phyloP scores from a whole-genome alignment of 202 grass and related monocot genomes.

The Dendrocalamus latiflorus region DNA sequence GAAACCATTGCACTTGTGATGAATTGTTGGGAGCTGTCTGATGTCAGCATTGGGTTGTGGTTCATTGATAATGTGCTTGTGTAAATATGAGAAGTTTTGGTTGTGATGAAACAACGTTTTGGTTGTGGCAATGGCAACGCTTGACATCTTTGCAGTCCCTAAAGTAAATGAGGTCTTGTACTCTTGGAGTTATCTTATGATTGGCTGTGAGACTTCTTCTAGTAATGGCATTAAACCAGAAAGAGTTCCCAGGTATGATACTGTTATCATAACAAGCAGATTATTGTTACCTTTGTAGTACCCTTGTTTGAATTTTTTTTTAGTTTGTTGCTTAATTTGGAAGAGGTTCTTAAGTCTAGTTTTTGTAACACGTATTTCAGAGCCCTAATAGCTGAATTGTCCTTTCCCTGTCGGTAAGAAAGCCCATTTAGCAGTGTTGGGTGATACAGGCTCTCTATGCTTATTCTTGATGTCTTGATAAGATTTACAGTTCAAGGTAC shows the following conservation, averaged over 20 bases:
- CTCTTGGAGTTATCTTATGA: conserved; percentile 54
- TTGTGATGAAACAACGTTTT: too few relatives aligned
- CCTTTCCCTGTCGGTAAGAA: background rate
- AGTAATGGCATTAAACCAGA: conserved; percentile 44
- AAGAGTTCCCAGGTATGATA: conserved; percentile 61
- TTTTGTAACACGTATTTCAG: conserved; percentile 2
- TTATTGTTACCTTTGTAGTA: too few relatives aligned
- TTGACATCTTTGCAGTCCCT: conserved; percentile 38
- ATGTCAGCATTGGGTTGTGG: too few relatives aligned
- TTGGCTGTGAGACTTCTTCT: conserved; percentile 39
- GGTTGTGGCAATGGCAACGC: too few relatives aligned
- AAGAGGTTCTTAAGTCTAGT: conserved; percentile 11
- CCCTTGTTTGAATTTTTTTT: background rate
- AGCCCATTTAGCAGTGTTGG: conserved; percentile 8
- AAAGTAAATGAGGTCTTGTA: conserved; percentile 32
- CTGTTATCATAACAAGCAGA: background rate
- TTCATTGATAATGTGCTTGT: too few relatives aligned
- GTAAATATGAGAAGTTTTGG: too few relatives aligned
- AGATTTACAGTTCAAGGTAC: conserved; percentile 9
- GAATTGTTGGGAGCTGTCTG: too few relatives aligned
- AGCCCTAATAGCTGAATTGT: background rate
- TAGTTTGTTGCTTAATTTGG: conserved; percentile 10
- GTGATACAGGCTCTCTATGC: background rate
- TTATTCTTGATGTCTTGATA: conserved; percentile 15
- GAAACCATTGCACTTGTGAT: too few relatives aligned